phyloP scores from a whole-genome alignment of 2,329 filamentous ascomycete species.

The Exophiala sideris region DNA sequence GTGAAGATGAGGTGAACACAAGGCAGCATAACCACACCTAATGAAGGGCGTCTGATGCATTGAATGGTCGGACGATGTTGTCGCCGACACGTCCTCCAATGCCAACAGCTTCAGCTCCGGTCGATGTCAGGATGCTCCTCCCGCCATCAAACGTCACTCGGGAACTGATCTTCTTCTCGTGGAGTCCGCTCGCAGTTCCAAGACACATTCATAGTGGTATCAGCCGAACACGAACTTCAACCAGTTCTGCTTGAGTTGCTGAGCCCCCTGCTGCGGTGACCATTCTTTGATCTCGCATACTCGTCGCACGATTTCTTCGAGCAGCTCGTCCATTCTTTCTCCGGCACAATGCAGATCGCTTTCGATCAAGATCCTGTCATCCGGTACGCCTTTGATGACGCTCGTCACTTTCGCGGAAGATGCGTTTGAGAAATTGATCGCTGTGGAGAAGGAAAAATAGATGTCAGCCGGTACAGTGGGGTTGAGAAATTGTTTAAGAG shows the following conservation, averaged over 20 bases:
- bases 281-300: constrained; percentile 78
- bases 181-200: no score
- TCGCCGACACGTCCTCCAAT: no score
- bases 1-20: no score
- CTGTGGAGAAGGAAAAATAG: constrained; percentile 83
- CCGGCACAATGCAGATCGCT: constrained; percentile 87
- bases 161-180: no score
- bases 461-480: constrained; percentile 69
- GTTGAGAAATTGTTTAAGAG: constrained; percentile 73
- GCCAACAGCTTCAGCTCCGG: no score
- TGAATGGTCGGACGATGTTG: no score
- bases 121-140: no score
- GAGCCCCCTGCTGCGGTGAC: constrained; percentile 68
- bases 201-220: background rate
- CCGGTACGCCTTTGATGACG: constrained; percentile 68
- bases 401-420: constrained; percentile 59
- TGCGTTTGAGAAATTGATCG: constrained; percentile 69
- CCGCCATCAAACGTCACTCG: no score
- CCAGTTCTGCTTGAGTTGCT: constrained; percentile 70
- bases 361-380: constrained; percentile 77
- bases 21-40: no score
- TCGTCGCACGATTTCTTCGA: constrained; percentile 72
- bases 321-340: constrained; percentile 68
- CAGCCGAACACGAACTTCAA: constrained; percentile 68
- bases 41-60: no score